Percentiles rank a stretch among this genome's conserved stretches.
phyloP scores from a whole-genome alignment of 2,329 filamentous ascomycete species.

The Colletotrichum simmondsii region DNA sequence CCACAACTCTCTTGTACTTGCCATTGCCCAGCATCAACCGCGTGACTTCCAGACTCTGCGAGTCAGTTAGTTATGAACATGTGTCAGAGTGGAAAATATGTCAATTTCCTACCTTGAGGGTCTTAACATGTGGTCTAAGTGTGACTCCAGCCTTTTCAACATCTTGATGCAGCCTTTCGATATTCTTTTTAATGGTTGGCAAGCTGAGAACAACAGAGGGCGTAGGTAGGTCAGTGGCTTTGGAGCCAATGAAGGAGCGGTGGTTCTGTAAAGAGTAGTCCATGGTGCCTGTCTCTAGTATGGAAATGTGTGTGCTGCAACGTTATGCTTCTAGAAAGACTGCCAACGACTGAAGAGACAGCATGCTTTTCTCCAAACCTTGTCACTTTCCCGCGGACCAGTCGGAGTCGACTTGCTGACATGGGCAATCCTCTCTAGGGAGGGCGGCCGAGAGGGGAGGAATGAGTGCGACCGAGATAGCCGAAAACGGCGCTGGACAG shows the following conservation, averaged over 20 bases:
- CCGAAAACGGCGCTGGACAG: conserved; percentile 11
- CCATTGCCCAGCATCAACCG: conserved; percentile 53
- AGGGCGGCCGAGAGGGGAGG: background rate
- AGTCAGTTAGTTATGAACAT: background rate
- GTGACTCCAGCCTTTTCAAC: conserved; percentile 49
- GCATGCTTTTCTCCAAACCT: background rate
- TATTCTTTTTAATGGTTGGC: conserved; percentile 50
- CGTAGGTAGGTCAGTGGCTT: conserved; percentile 47
- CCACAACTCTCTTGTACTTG: conserved; percentile 49
- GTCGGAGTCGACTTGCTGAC: background rate
- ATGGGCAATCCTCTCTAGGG: background rate
- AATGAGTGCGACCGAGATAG: background rate
- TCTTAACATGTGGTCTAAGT: conserved; percentile 57
- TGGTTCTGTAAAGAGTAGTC: conserved; percentile 44
- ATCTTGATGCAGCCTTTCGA: conserved; percentile 48
- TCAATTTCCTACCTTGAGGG: conserved; percentile 47
- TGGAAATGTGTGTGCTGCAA: background rate
- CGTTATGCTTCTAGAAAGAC: background rate
- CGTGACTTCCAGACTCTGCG: conserved; percentile 48
- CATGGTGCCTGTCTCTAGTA: conserved; percentile 34
- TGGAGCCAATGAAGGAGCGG: conserved; percentile 47
- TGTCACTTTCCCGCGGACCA: background rate
- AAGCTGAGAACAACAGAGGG: conserved; percentile 52
- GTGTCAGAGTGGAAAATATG: too few relatives aligned
- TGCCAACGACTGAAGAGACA: too few relatives aligned